Conservation (phyloP, 441 rosid genomes). For the Breynia disticha region DNA sequence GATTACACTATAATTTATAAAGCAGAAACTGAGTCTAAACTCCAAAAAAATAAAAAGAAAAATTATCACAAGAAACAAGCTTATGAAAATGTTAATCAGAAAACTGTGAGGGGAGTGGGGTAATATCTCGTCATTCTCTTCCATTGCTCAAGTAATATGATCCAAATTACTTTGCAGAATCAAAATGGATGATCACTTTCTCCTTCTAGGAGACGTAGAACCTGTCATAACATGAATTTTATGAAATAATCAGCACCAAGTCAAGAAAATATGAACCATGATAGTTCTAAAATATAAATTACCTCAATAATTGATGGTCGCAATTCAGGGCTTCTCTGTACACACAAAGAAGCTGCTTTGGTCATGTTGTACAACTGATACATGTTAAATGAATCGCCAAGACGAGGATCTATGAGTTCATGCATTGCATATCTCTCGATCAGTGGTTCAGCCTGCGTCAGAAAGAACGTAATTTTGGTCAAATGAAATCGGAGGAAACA, state of each 20-base stretch:
- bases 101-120: no score
- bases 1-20: no score
- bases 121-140: not conserved
- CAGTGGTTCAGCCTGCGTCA: conserved; percentile 38
- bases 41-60: no score
- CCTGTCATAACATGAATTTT: conserved; percentile 25
- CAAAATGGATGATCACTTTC: conserved; percentile 23
- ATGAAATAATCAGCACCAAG: no score
- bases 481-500: no score
- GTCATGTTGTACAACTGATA: conserved; percentile 41
- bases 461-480: not conserved
- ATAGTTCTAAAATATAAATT: not conserved
- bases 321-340: conserved; percentile 44
- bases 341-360: conserved; percentile 33
- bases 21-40: no score
- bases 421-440: conserved; percentile 39
- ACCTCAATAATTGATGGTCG: conserved; percentile 59
- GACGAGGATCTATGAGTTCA: conserved; percentile 38
- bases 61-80: no score
- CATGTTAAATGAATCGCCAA: conserved; percentile 32
- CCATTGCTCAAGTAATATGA: conserved; percentile 11
- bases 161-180: conserved; percentile 15
- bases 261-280: no score
- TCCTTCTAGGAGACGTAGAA: conserved; percentile 45
- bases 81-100: no score